Percentiles rank a stretch among this genome's conserved stretches.
phyloP scores from a whole-genome alignment of 2,329 filamentous ascomycete species.

The Monilinia vaccinii-corymbosi region DNA sequence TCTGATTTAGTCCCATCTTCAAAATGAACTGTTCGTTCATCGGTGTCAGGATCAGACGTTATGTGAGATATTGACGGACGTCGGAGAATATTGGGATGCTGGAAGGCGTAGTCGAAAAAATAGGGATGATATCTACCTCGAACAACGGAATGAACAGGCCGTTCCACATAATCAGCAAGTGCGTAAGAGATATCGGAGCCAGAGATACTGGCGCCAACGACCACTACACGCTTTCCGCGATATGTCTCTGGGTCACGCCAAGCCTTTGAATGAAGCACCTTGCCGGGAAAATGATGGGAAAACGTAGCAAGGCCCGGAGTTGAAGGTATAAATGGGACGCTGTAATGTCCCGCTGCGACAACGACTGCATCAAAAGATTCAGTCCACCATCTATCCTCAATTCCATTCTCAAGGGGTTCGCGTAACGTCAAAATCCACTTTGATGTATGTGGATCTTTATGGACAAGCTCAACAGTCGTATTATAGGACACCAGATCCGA shows the following conservation, averaged over 20 bases:
- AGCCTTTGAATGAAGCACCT: constrained; percentile 61
- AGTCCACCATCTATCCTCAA: constrained; percentile 50
- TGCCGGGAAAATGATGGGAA: constrained; percentile 43
- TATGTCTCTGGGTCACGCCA: constrained; percentile 58
- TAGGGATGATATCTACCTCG: constrained; percentile 44
- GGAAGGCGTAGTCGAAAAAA: constrained; percentile 50
- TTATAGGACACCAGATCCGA: constrained; percentile 43
- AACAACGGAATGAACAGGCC: constrained; percentile 44
- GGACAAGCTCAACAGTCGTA: constrained; percentile 52
- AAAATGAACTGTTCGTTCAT: constrained; percentile 42
- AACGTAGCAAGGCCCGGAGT: constrained; percentile 49
- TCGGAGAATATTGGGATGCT: constrained; percentile 43
- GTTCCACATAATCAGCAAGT: constrained; percentile 36
- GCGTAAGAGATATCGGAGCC: constrained; percentile 53
- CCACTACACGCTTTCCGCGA: constrained; percentile 42
- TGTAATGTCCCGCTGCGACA: constrained; percentile 59
- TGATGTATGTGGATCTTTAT: constrained; percentile 35
- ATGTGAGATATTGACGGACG: constrained; percentile 41
- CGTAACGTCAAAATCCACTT: constrained; percentile 48
- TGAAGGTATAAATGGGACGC: constrained; percentile 52
- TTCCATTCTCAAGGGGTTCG: constrained; percentile 30
- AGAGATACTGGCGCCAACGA: constrained; percentile 56
- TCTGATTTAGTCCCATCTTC: constrained; percentile 43
- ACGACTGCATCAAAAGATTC: constrained; percentile 59
- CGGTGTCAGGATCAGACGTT: constrained; percentile 21